Percentiles rank a stretch among this genome's conserved stretches.
phyloP scores from a whole-genome alignment of 2,329 filamentous ascomycete genomes.

The Pestalotiopsis sp. region DNA sequence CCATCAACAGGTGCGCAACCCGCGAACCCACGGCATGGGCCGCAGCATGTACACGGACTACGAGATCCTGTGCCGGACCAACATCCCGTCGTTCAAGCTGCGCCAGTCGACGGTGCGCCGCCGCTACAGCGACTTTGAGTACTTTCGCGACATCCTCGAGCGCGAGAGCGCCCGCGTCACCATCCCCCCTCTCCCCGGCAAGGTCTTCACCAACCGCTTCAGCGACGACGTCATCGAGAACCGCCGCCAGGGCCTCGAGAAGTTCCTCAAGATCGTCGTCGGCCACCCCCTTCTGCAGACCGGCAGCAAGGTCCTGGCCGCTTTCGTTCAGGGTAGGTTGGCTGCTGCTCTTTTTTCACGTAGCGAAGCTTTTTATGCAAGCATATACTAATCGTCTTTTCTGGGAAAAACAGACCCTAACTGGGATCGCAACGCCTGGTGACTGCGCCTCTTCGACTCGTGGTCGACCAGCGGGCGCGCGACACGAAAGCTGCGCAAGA shows the following conservation, averaged over 20 bases:
- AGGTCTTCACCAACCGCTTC: constrained; percentile 98
- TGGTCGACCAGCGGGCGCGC: constrained; percentile 31
- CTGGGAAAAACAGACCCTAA: constrained; percentile 67
- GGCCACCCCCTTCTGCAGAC: constrained; percentile 96
- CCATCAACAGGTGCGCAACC: constrained; percentile 78
- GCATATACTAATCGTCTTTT: not conserved
- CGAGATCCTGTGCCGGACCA: constrained; percentile 96
- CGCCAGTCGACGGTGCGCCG: constrained; percentile 85
- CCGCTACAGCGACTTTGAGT: constrained; percentile 97
- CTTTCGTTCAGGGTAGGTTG: constrained; percentile 87
- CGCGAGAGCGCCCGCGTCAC: constrained; percentile 92
- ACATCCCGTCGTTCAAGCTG: constrained; percentile 98
- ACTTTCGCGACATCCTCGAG: constrained; percentile 97
- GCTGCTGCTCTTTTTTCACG: not conserved
- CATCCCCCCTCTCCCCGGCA: constrained; percentile 92
- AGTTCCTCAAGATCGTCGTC: constrained; percentile 96
- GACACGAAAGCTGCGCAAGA: constrained; percentile 48
- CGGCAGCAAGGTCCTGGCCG: constrained; percentile 92
- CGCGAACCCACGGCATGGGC: constrained; percentile 91
- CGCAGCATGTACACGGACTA: constrained; percentile 99
- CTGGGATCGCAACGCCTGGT: constrained; percentile 93
- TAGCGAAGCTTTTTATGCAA: constrained; percentile 56
- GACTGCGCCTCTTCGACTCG: constrained; percentile 44
- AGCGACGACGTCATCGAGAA: constrained; percentile 97
- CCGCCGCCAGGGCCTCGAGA: constrained; percentile 84